Conservation (phyloP, 139 green algal species). For the Desmodesmus armatus region DNA sequence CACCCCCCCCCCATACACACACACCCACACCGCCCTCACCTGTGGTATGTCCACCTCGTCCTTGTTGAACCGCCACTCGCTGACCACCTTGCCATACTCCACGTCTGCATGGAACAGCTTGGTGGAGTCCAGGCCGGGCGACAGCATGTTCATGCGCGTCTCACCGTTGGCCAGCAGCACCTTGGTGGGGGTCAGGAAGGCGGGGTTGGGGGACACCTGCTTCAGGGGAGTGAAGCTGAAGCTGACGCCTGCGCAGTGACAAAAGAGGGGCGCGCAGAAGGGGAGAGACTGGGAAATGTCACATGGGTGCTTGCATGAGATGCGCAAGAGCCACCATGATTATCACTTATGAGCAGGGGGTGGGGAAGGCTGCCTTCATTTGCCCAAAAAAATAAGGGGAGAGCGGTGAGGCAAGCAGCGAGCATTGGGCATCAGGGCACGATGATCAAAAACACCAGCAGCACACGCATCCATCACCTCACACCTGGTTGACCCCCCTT, state of each 20-base stretch:
- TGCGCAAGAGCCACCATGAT: too few relatives aligned
- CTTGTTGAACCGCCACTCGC: constrained; percentile 91
- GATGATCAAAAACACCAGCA: too few relatives aligned
- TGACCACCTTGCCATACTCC: constrained; percentile 76
- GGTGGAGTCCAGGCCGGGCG: constrained; percentile 56
- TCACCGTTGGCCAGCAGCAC: constrained; percentile 85
- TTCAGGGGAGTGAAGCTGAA: constrained; percentile 44
- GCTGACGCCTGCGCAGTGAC: constrained; percentile 1
- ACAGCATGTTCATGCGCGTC: constrained; percentile 91
- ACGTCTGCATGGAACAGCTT: constrained; percentile 78
- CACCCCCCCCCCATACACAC: too few relatives aligned
- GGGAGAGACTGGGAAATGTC: too few relatives aligned
- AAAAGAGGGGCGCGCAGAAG: too few relatives aligned
- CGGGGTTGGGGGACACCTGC: not conserved
- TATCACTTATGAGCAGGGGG: too few relatives aligned
- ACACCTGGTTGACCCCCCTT: not conserved
- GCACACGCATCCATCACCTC: not conserved
- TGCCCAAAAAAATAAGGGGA: too few relatives aligned
- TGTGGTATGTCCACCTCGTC: constrained; percentile 81
- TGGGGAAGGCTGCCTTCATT: too few relatives aligned
- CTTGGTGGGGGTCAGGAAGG: constrained; percentile 31
- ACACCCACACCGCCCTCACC: constrained; percentile 20
- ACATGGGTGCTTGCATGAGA: too few relatives aligned
- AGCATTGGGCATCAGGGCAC: not conserved
- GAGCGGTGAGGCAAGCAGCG: too few relatives aligned